Evolutionary conservation across 83 land plant genomes (phyloP).

Genomic region (Picea abies): DNA sequence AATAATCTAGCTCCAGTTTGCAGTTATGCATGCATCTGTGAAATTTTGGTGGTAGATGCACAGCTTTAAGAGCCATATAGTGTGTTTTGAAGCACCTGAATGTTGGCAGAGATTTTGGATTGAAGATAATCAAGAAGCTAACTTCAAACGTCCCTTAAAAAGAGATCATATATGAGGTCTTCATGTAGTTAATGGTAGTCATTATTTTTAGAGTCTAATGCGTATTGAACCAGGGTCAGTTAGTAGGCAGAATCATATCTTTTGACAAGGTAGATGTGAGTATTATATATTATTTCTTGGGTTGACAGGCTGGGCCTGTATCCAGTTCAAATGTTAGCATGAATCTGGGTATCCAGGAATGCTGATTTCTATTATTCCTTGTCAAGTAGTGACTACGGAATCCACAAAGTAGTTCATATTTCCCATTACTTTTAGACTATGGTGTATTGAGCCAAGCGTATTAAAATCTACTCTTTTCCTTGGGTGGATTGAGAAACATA

Average conservation of each 20-base stretch:
- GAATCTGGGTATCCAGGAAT: slow-evolving; percentile 5
- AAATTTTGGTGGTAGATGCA: background rate
- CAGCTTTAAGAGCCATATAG: slow-evolving; percentile 3
- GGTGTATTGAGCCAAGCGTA: slow-evolving; percentile 16
- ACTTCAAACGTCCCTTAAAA: background rate
- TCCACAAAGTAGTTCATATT: slow-evolving; percentile 4
- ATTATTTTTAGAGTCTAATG: slow-evolving; percentile 11
- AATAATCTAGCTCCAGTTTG: background rate
- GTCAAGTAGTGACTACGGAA: slow-evolving; percentile 6
- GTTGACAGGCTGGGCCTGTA: background rate
- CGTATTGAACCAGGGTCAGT: slow-evolving; percentile 11
- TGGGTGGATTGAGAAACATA: slow-evolving; percentile 10
- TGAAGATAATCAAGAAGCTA: slow-evolving; percentile 10
- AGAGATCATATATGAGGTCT: background rate
- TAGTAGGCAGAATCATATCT: slow-evolving; percentile 12
- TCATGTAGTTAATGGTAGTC: background rate
- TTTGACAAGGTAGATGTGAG: slow-evolving; percentile 11
- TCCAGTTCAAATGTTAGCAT: slow-evolving; percentile 9
- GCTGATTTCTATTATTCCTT: slow-evolving; percentile 16
- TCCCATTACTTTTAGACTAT: background rate
- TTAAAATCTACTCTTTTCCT: slow-evolving; percentile 8
- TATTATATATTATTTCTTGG: slow-evolving; percentile 14
- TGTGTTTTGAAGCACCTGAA: slow-evolving; percentile 4
- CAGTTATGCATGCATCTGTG: background rate
- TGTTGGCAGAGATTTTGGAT: background rate